These are phyloP conservation scores for Apiospora hydei DNA, from an alignment of 2,329 filamentous ascomycete species.

Conservation along the genomic window DNA sequence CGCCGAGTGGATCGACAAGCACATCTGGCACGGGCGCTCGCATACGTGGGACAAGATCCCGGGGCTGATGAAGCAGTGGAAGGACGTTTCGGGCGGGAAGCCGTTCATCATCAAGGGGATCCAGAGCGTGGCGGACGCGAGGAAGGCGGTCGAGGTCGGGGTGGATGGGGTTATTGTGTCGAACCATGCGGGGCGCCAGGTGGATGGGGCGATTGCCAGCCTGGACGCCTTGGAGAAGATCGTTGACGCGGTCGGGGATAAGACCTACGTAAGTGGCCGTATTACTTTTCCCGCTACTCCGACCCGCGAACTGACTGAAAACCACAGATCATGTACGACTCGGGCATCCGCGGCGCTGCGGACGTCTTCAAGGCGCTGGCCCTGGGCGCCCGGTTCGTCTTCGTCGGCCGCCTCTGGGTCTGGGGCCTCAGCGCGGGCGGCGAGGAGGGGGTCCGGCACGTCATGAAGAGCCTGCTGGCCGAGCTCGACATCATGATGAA, in stretches of 20 bases:
- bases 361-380: conserved; percentile 69
- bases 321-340: conserved; percentile 66
- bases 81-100: conserved; percentile 61
- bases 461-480: conserved; percentile 66
- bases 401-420: conserved; percentile 66
- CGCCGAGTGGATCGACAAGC: conserved; percentile 67
- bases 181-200: conserved; percentile 65
- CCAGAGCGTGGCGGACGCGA: conserved; percentile 65
- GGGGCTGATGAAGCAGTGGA: conserved; percentile 68
- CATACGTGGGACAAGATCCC: conserved; percentile 69
- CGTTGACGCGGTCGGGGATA: conserved; percentile 48
- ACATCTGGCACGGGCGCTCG: conserved; percentile 68
- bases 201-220: conserved; percentile 66
- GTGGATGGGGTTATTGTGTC: conserved; percentile 68
- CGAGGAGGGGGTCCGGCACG: conserved; percentile 66
- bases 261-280: conserved; percentile 37
- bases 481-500: conserved; percentile 70
- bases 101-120: conserved; percentile 70
- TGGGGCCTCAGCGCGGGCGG: conserved; percentile 67
- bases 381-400: conserved; percentile 68
- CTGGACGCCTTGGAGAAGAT: conserved; percentile 68
- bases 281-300: no score
- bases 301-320: no score
- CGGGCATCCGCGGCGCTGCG: conserved; percentile 61
- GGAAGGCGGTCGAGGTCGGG: conserved; percentile 62